phyloP scores from a whole-genome alignment of 768 basidiomycete genomes.

The Tylopilus rubrobrunneus region DNA sequence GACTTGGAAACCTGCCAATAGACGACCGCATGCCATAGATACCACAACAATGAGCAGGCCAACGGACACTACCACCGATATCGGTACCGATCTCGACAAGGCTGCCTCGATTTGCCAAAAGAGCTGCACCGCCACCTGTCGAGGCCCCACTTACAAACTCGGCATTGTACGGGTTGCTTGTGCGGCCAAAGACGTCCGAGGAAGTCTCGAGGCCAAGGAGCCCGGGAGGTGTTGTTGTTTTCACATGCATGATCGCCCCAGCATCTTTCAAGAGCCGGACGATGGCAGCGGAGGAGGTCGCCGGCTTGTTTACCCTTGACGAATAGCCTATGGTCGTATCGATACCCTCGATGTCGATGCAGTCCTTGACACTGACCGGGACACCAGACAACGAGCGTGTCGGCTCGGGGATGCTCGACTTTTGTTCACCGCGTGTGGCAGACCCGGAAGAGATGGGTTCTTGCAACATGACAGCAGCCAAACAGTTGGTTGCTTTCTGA shows the following conservation, averaged over 20 bases:
- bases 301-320: slow-evolving; percentile 34
- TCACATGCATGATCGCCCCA: slow-evolving; percentile 39
- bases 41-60: slow-evolving; percentile 48
- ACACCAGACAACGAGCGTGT: slow-evolving; percentile 39
- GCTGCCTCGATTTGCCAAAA: slow-evolving; percentile 43
- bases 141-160: slow-evolving; percentile 44
- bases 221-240: slow-evolving; percentile 43
- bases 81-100: slow-evolving; percentile 47
- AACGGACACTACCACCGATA: slow-evolving; percentile 47
- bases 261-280: slow-evolving; percentile 39
- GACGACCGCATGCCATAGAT: slow-evolving; percentile 41
- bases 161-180: slow-evolving; percentile 45
- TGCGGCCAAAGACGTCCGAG: slow-evolving; percentile 45
- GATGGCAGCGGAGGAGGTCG: slow-evolving; percentile 34
- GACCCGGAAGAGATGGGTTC: slow-evolving; percentile 18
- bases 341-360: slow-evolving; percentile 41
- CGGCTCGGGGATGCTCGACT: not conserved
- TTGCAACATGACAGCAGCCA: slow-evolving; percentile 44
- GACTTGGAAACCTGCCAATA: slow-evolving; percentile 35
- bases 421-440: slow-evolving; percentile 6
- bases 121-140: slow-evolving; percentile 48
- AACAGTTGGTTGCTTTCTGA: slow-evolving; percentile 46
- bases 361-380: slow-evolving; percentile 49
- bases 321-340: slow-evolving; percentile 47
- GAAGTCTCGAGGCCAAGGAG: slow-evolving; percentile 37